Conservation (phyloP, 108 stramenopile genomes). For the Nitzschia palea region DNA sequence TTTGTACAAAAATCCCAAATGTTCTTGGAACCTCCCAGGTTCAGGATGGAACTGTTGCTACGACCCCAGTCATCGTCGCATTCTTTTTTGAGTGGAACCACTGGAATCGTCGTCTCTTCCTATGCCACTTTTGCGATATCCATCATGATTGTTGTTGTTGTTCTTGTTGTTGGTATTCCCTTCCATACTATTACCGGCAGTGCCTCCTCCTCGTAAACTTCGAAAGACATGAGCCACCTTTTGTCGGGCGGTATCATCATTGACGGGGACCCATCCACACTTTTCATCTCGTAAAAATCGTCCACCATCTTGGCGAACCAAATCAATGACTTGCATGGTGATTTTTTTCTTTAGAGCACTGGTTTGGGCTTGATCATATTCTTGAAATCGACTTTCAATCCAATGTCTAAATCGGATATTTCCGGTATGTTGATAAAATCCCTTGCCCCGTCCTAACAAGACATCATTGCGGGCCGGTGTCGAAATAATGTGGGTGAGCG, state of each 20-base stretch:
- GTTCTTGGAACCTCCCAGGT: no score
- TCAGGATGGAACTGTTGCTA: no score
- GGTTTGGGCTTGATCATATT: background rate
- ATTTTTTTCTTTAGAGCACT: constrained; percentile 8
- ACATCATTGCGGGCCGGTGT: constrained; percentile 20
- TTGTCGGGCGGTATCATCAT: background rate
- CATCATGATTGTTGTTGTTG: no score
- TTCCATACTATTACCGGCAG: no score
- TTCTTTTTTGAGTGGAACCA: no score
- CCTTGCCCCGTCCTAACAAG: constrained; percentile 33
- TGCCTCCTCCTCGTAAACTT: background rate
- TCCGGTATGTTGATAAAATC: constrained; percentile 30
- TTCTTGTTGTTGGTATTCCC: no score
- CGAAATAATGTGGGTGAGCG: no score
- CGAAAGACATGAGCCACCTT: constrained; percentile 22
- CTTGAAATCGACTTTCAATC: constrained; percentile 8
- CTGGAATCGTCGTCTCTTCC: no score
- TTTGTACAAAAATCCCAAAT: no score
- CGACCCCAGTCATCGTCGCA: no score
- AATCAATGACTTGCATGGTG: constrained; percentile 18
- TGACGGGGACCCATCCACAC: constrained; percentile 12
- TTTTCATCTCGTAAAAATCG: constrained; percentile 24
- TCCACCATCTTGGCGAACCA: constrained; percentile 1
- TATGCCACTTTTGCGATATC: no score
- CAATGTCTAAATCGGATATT: constrained; percentile 22